Conservation (phyloP, 306 rosid species). For the Vachellia collinsii region DNA sequence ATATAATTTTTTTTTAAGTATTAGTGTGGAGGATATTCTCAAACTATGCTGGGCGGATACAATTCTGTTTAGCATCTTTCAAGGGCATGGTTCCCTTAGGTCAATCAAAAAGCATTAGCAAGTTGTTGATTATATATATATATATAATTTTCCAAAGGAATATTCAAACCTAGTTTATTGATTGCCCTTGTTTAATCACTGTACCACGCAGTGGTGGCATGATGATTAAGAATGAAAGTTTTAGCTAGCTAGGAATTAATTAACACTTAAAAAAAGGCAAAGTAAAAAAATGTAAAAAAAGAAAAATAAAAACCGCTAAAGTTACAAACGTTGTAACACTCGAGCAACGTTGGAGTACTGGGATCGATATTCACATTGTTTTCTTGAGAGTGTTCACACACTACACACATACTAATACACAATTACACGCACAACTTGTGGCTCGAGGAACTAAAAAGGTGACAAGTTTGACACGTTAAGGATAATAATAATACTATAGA, state of each 20-base stretch:
- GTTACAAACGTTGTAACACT: not conserved
- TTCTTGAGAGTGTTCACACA: conserved; percentile 37
- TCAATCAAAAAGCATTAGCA: not conserved
- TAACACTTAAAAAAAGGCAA: not conserved
- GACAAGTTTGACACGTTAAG: not conserved
- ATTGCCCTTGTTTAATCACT: conserved; percentile 24
- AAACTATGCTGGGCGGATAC: not conserved
- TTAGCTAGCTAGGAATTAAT: not conserved
- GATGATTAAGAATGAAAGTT: conserved; percentile 23
- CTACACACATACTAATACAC: too few species aligned
- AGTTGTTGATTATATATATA: not conserved
- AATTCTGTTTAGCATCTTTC: not conserved
- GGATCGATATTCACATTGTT: conserved; percentile 22
- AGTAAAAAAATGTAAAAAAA: too few species aligned
- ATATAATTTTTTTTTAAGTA: not conserved
- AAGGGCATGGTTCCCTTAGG: not conserved
- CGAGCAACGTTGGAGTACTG: conserved; percentile 17
- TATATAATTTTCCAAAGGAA: not conserved
- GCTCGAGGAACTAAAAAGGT: conserved; percentile 41
- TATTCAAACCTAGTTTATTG: not conserved
- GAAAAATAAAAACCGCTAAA: not conserved
- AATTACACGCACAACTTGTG: not conserved
- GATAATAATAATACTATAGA: not conserved
- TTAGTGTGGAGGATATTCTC: not conserved
- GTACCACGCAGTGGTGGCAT: conserved; percentile 10